Base-by-base conservation (phyloP, 805 yeast genomes). In the Naumovozyma baii region DNA sequence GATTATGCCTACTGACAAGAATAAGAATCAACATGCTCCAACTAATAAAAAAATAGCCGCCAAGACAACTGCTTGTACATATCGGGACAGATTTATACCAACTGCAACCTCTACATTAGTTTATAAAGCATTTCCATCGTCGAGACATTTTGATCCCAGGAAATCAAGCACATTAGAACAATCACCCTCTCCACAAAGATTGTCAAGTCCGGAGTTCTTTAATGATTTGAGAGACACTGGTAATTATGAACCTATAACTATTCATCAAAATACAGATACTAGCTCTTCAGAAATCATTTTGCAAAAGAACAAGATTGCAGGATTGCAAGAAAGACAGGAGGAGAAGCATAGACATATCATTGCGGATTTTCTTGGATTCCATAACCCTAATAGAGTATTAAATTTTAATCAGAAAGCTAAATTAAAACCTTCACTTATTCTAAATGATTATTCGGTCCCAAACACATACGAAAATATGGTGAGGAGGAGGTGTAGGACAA, bases 301-400 rank as follows among this genome's bases (percentile, higher is more conserved):
- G n/a, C n/a, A n/a, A n/a, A n/a, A n/a, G n/a, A n/a, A n/a, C n/a
- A n/a, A n/a, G n/a, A n/a, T n/a, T n/a, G n/a, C n/a, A n/a, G n/a
- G n/a, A n/a, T n/a, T n/a, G n/a, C n/a, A n/a, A n/a, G n/a, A 22
- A 22, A 22, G 26, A 10, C 43, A 40, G 26, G 42, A 40, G 18
- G 45, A 43, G 37, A 38, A 43, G 14, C 69, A 66, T 34, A 57
- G 64, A 33, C 64, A 59, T 3, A 55, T 57, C 14, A 68, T 76
- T 12, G 78, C 79, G 1, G 67, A 63, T 28, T 79, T 80, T 0
- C 54, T 76, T 26, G 73, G 75, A 2, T 64, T 73, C 38, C 55
- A 52, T n/a, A 47, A 59, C 4, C 55, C 53, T 4, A 56, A 67
- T 14, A 55, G 75, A 31, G 74, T 76, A 1, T 56, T 72, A 31